A percentile compares a stretch with the other conserved stretches of the same genome.
Evolutionary conservation across 2,329 filamentous ascomycete species (phyloP).

Genomic region (Apiospora koreana): DNA sequence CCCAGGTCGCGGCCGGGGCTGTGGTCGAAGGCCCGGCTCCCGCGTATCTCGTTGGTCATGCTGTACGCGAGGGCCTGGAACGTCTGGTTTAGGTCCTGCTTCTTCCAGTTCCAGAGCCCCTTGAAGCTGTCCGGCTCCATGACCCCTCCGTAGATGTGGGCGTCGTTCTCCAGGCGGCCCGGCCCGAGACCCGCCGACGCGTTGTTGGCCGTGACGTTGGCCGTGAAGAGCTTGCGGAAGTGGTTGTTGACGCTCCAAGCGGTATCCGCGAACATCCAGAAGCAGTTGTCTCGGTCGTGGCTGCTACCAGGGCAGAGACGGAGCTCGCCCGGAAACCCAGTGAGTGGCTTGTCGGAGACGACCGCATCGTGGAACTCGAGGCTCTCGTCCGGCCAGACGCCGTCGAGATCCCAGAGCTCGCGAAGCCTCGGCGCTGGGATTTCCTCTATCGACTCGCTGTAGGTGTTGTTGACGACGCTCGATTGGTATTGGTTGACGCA

Average conservation of each 20-base stretch:
- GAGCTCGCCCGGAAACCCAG: neutral
- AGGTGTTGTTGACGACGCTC: neutral
- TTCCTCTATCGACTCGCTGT: neutral
- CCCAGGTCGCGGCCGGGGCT: neutral
- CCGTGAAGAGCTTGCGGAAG: neutral
- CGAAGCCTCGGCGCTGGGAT: neutral
- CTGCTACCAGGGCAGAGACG: neutral
- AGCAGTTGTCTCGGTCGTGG: neutral
- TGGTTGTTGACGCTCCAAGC: neutral
- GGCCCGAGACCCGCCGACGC: neutral
- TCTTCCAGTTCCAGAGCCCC: neutral
- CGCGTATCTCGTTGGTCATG: constrained; percentile 4
- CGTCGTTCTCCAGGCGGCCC: neutral
- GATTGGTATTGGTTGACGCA: constrained; percentile 2
- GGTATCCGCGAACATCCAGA: neutral
- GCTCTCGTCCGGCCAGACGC: neutral
- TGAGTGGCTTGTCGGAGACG: neutral
- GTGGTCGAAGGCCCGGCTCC: neutral
- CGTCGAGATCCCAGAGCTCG: neutral
- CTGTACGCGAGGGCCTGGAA: constrained; percentile 3
- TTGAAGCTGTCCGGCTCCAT: neutral
- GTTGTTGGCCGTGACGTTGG: neutral
- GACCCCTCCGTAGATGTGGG: neutral
- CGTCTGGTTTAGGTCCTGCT: neutral
- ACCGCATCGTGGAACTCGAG: neutral